Conservation (phyloP, 495 filamentous ascomycete species). For the Aspergillus coremiiformis region DNA sequence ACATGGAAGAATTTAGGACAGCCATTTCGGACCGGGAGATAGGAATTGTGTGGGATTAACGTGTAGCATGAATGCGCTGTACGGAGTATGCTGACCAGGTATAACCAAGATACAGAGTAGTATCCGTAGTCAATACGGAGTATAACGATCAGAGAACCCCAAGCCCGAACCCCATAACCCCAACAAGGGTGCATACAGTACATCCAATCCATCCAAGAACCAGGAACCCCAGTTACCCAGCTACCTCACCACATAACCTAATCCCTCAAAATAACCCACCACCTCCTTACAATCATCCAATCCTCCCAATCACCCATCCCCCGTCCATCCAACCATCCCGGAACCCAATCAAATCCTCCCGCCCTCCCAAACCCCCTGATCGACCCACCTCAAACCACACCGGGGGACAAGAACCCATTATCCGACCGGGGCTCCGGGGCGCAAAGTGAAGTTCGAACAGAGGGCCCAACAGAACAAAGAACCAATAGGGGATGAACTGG, state of each 20-base stretch:
- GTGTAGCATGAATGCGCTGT: neutral
- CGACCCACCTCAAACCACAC: constrained; percentile 4
- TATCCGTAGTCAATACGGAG: no score
- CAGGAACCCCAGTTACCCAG: neutral
- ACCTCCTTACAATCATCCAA: no score
- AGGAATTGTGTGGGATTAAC: constrained; percentile 21
- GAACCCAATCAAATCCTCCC: neutral
- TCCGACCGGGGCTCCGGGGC: neutral
- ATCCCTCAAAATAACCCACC: neutral
- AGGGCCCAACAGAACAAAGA: neutral
- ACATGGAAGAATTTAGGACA: constrained; percentile 23
- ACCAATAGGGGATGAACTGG: neutral
- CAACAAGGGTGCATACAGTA: neutral
- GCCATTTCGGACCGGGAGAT: constrained; percentile 25
- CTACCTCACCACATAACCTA: no score
- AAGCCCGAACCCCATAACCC: neutral
- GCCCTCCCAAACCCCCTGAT: neutral
- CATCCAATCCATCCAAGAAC: neutral
- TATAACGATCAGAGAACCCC: no score
- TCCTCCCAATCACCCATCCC: no score
- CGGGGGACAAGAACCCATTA: neutral
- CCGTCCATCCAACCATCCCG: neutral
- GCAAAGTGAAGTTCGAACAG: no score
- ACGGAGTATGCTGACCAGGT: no score
- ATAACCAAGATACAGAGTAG: no score